Base-by-base conservation (phyloP, 257 asterid species). In the Jacaranda copaia region DNA sequence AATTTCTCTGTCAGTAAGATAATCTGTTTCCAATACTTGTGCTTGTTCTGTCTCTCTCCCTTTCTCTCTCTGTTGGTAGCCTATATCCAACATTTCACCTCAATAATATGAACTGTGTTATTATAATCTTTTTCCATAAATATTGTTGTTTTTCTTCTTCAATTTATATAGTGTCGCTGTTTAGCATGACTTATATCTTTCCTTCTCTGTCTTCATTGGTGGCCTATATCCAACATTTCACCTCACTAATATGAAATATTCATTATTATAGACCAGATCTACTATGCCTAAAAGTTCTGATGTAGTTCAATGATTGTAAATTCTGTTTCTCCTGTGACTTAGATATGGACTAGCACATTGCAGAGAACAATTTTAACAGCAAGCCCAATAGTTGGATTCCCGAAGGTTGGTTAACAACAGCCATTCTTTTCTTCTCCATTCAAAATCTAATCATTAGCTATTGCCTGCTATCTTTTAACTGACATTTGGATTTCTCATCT, bases 261-360 rank as follows among this genome's bases (percentile, higher is more conserved):
- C 19, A 40, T 79, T 64, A 45, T 14, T 68, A 53, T 64, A 39
- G 67, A 59, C 70, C 65, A 18, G 42, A 16, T 40, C 43, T 64
- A 59, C 46, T 72, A 40, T 78, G 64, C 73, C 25, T 51, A 55
- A 51, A 25, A 74, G 14, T 43, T 64, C n/a, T 51, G 71, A 55
- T 71, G 66, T 55, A 61, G 58, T 82, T 76, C 25, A n/a, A 55
- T 71, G 64, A 35, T 78, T 69, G 51, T 76, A 8, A 60, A 16
- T 63, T 77, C 19, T 67, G 70, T 73, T 79, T 84, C 73, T 70
- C 74, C 19, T 53, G n/a, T 90, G 77, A 58, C 81, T 73, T 85
- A 96, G 98, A 91, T 96, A 88, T 96, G 99, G 99, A 96, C 99
- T 70, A 96, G 99, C 91, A 96, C 99, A 18, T 73, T 96, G 92